Base-by-base conservation (phyloP, 176 grass and related monocot species). In the Zea luxurians region DNA sequence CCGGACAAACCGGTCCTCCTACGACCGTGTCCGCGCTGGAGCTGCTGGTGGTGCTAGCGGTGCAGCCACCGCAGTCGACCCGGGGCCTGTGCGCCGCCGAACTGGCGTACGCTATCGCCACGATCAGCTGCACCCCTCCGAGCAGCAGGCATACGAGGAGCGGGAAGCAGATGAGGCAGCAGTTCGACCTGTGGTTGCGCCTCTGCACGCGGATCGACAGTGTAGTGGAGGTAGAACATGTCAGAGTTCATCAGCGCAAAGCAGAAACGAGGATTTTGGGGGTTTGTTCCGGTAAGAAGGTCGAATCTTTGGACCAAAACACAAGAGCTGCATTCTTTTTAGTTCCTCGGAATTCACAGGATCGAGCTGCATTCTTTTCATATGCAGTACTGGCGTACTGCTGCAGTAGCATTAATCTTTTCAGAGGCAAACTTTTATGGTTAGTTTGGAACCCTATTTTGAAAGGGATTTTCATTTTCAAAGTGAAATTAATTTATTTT, bases 131-230 rank as follows among this genome's bases (percentile, higher is more conserved):
- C 13, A 42, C 4, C 12, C 16, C 60, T 59, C 69, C 77, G 13
- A 88, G 18, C 4, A 80, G 37, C 45, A 57, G 12, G 59, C 80
- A 83, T 35, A 88, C 18, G 9, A 88, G 70, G 2, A 84, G 15
- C 12, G 81, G 86, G 58, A 88, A 88, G 59, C 78, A 54, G 55
- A 88, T 13, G 41, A 84, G 76, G 69, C 81, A 88, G 55, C 68
- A 52, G 7, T 80, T 88, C n/a, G 81, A 75, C 69, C 76, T 70
- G 81, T 61, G 75, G 7, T 66, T 68, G 7, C 81, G 81, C 48
- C 55, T 80, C 86, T 88, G 27, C 27, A 27, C 27, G 76, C 13
- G 20, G 21, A 54, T 72, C 13, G 10, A n/a, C 2, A 61, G 45
- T 8, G 21, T 10, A 61, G 18, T 47, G 7, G 8, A 42, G 8